Conservation (phyloP, 2,329 filamentous ascomycete genomes). For the Diaporthe nobilis region DNA sequence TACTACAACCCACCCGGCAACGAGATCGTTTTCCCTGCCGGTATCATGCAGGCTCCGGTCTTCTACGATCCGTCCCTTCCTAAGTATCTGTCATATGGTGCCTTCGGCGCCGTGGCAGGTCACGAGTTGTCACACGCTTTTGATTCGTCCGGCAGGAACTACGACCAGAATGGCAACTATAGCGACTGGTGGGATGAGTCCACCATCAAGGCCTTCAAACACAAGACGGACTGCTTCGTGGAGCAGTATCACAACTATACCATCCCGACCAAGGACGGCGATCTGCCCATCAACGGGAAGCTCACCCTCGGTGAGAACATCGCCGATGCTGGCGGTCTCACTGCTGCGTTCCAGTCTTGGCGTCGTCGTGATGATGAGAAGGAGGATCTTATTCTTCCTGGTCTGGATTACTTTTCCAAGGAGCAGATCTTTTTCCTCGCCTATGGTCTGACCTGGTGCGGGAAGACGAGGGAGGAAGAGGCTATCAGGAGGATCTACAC, state of each 20-base stretch:
- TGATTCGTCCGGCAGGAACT: slow-evolving; percentile 75
- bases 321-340: slow-evolving; percentile 77
- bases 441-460: slow-evolving; percentile 77
- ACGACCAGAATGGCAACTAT: slow-evolving; percentile 74
- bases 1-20: slow-evolving; percentile 77
- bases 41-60: slow-evolving; percentile 77
- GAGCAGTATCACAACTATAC: slow-evolving; percentile 76
- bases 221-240: slow-evolving; percentile 75
- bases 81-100: slow-evolving; percentile 77
- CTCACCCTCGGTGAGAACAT: slow-evolving; percentile 79
- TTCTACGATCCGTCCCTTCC: slow-evolving; percentile 73
- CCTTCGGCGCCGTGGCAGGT: slow-evolving; percentile 76
- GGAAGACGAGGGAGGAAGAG: slow-evolving; percentile 71
- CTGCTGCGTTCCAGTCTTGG: slow-evolving; percentile 76
- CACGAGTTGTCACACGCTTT: slow-evolving; percentile 81
- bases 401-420: slow-evolving; percentile 72
- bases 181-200: slow-evolving; percentile 77
- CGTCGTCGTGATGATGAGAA: slow-evolving; percentile 67
- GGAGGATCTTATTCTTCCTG: slow-evolving; percentile 69
- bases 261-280: slow-evolving; percentile 68
- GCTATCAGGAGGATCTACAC: slow-evolving; percentile 71
- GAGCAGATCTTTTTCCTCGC: slow-evolving; percentile 80
- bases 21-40: slow-evolving; percentile 78
- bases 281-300: slow-evolving; percentile 73
- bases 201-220: slow-evolving; percentile 70